phyloP scores from a whole-genome alignment of 805 yeast species.

The Teunomyces funiuensis region DNA sequence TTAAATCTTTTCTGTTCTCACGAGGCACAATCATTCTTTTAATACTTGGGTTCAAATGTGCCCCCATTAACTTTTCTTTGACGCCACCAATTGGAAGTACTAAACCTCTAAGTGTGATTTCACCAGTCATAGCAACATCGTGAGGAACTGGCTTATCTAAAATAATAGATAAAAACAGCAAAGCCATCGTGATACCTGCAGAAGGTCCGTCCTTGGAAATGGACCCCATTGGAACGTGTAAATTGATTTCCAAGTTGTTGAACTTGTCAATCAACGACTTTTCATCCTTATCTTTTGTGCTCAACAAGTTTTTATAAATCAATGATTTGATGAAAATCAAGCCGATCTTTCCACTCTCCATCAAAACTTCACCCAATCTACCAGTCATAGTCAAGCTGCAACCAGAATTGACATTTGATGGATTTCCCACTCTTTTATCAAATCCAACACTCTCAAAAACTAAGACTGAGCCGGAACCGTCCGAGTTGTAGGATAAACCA shows the following conservation, averaged over 20 bases:
- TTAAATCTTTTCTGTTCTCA: conserved; percentile 66
- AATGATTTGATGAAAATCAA: conserved; percentile 68
- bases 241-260: conserved; percentile 55
- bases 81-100: conserved; percentile 83
- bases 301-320: conserved; percentile 30
- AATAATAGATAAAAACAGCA: conserved; percentile 44
- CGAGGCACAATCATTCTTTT: conserved; percentile 67
- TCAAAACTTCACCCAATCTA: conserved; percentile 73
- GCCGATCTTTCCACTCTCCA: conserved; percentile 81
- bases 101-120: conserved; percentile 74
- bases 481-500: conserved; percentile 83
- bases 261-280: conserved; percentile 41
- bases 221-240: conserved; percentile 52
- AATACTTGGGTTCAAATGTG: conserved; percentile 63
- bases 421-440: conserved; percentile 37
- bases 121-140: conserved; percentile 82
- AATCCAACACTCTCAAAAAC: conserved; percentile 76
- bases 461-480: conserved; percentile 81
- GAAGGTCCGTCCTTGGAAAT: conserved; percentile 50
- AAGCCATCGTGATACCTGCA: conserved; percentile 52
- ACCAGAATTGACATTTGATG: conserved; percentile 23
- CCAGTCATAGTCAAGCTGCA: conserved; percentile 68
- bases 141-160: conserved; percentile 44
- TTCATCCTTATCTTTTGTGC: conserved; percentile 29
- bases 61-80: conserved; percentile 74